Conservation (phyloP, 129 eudicot genomes). For the Flaveria bidentis region DNA sequence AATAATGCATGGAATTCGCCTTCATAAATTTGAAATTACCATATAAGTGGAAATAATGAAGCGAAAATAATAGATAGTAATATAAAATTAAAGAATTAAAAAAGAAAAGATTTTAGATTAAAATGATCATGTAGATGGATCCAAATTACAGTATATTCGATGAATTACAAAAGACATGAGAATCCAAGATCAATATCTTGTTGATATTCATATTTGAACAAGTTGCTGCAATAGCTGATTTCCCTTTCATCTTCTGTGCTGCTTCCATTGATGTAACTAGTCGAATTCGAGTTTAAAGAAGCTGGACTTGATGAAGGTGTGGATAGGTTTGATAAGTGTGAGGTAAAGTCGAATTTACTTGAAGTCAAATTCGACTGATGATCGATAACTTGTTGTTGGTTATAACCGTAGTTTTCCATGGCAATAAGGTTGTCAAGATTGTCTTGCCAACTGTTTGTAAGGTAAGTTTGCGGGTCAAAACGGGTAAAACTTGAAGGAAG, state of each 20-base stretch:
- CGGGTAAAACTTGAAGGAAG: conserved; percentile 35
- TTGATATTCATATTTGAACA: conserved; percentile 53
- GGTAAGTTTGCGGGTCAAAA: conserved; percentile 41
- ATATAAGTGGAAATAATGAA: neutral
- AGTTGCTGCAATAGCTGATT: conserved; percentile 52
- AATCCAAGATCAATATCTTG: conserved; percentile 39
- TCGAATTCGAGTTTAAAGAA: conserved; percentile 48
- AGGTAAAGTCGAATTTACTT: conserved; percentile 38
- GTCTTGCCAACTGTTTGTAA: conserved; percentile 53
- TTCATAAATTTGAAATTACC: neutral
- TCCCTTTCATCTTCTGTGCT: conserved; percentile 66
- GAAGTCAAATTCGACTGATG: conserved; percentile 41
- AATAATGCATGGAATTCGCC: conserved; percentile 22
- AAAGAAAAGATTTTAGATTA: conserved; percentile 11
- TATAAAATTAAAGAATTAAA: neutral
- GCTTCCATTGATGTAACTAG: conserved; percentile 42
- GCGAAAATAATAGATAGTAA: neutral
- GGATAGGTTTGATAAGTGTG: conserved; percentile 48
- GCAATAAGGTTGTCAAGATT: conserved; percentile 36
- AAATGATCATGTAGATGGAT: conserved; percentile 20
- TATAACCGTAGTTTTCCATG: conserved; percentile 38
- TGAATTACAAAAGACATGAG: conserved; percentile 46
- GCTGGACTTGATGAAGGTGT: conserved; percentile 72
- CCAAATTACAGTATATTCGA: conserved; percentile 30
- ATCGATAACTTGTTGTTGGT: conserved; percentile 35